phyloP scores from a whole-genome alignment of 2,329 filamentous ascomycete species.

The Penicillium thymicola region DNA sequence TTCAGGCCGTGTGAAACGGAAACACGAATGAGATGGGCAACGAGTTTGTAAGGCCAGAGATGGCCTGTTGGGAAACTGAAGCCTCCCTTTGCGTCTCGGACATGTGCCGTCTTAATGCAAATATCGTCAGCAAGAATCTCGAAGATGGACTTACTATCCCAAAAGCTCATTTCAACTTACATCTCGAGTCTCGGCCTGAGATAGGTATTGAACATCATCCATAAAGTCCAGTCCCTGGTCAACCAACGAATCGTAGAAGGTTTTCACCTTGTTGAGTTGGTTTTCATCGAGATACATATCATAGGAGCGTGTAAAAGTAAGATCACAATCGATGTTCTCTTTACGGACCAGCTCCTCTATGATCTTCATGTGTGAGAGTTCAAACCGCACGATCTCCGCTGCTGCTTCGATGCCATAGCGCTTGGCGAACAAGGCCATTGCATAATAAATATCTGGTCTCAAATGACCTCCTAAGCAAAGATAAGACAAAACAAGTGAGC shows the following conservation, averaged over 20 bases:
- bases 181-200: constrained; percentile 17
- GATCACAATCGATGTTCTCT: constrained; percentile 46
- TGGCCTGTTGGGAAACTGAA: constrained; percentile 34
- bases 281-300: constrained; percentile 40
- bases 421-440: constrained; percentile 32
- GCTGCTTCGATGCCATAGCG: constrained; percentile 35
- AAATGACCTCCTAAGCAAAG: constrained; percentile 35
- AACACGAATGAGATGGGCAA: constrained; percentile 49
- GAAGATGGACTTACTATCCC: background rate
- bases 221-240: constrained; percentile 25
- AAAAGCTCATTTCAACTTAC: constrained; percentile 3
- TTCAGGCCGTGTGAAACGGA: constrained; percentile 36
- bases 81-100: constrained; percentile 34
- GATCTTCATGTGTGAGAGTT: constrained; percentile 39
- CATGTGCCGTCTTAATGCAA: constrained; percentile 24
- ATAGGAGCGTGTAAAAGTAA: constrained; percentile 38
- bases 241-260: constrained; percentile 28
- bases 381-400: constrained; percentile 39
- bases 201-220: constrained; percentile 26
- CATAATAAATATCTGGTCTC: constrained; percentile 41
- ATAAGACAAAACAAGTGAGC: background rate
- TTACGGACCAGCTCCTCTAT: constrained; percentile 39
- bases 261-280: constrained; percentile 23
- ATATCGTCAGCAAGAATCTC: background rate
- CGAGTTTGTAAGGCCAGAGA: constrained; percentile 70